Evolutionary conservation across 805 yeast genomes (phyloP), one percentile per base, ranked within the genome.

Genomic region (Monosporozyma solicola): DNA sequence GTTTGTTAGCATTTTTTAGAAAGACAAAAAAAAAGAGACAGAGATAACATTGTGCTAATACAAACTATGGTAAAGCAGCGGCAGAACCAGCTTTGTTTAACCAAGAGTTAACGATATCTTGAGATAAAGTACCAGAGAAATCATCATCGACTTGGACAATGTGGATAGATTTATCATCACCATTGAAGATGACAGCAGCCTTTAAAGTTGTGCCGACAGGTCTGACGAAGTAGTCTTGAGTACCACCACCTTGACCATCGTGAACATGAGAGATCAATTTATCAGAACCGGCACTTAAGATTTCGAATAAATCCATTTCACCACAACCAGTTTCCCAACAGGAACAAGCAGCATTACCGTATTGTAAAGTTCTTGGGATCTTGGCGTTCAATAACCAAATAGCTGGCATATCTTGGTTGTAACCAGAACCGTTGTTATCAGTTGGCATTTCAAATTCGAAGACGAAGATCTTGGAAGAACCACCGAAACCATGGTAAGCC

Each of bases 241-340:
- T 74, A 65, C 96, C 95, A 68, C 92, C 95, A 63, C 96, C 97
- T 60, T 64, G 68, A 61, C 86, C 87, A 67, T 79, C 82, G 75
- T 92, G 98, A 64, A 92, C 73, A 68, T 89, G 94, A 53, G 87
- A 75, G 63, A 86, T 83, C 70, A 91, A 75, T 69, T 84, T 82
- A 68, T 76, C 74, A 57, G 87, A 82, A 60, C 96, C 97, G 37
- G 85, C 60, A 57, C 82, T 74, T 61, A 94, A 79, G 61, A 92
- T 78, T 80, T 94, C 99, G 65, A 92, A 94, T 64, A 90, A 77
- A 74, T 94, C 99, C 64, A 94, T 77, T 78, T 94, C 99, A 76
- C 99, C 99, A 75, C 99, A 94, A 57, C 98, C 98, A 52, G 95
- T 79, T 51, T 80, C 64, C 99, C 99, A 94, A 80, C 99, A 94